Conservation (phyloP, 2,329 filamentous ascomycete species). For the Xylaria sp. region DNA sequence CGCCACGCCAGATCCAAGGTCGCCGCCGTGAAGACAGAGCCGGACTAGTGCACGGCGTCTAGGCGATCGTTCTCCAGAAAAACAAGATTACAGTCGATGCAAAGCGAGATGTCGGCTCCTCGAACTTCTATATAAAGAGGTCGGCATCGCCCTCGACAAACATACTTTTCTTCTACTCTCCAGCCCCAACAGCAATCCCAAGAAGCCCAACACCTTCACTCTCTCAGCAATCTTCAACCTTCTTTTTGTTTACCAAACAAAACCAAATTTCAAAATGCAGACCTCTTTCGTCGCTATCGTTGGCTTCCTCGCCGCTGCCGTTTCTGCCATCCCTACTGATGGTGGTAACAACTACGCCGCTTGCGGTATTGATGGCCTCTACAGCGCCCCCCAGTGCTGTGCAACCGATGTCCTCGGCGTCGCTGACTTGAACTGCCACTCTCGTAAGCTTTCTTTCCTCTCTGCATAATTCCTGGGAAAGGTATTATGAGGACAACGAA, state of each 20-base stretch:
- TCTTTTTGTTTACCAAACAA: constrained; percentile 13
- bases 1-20: constrained; percentile 19
- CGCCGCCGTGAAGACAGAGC: not conserved
- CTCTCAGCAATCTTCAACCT: constrained; percentile 2
- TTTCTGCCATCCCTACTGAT: constrained; percentile 26
- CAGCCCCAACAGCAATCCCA: constrained; percentile 24
- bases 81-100: constrained; percentile 16
- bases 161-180: not conserved
- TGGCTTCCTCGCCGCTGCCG: constrained; percentile 35
- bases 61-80: constrained; percentile 15
- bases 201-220: constrained; percentile 16
- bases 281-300: constrained; percentile 33
- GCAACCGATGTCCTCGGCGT: constrained; percentile 62
- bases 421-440: constrained; percentile 53
- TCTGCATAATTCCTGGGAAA: not conserved
- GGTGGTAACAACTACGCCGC: constrained; percentile 40
- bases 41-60: not conserved
- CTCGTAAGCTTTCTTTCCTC: constrained; percentile 41
- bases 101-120: not conserved
- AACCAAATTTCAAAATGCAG: constrained; percentile 37
- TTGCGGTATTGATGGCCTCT: constrained; percentile 47
- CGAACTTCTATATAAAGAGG: constrained; percentile 29
- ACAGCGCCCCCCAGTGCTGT: constrained; percentile 60
- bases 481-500: not conserved
- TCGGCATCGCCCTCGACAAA: constrained; percentile 7